phyloP scores from a whole-genome alignment of 352 stramenopile genomes.

The Pythium rhizo-oryzae region DNA sequence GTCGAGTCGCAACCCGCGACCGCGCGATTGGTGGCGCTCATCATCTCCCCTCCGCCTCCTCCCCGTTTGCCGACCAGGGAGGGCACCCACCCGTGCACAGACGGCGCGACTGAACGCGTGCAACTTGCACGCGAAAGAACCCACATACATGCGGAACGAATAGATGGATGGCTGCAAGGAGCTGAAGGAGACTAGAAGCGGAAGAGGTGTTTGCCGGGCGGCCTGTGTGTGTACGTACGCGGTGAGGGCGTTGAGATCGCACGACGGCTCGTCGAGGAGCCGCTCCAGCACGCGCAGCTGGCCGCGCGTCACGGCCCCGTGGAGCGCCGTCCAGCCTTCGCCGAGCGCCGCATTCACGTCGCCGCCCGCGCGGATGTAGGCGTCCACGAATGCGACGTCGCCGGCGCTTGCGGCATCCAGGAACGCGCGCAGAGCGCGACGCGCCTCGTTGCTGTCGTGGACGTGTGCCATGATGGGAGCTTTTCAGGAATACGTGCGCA shows the following conservation, averaged over 20 bases:
- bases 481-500: too few species aligned
- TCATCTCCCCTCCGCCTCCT: too few species aligned
- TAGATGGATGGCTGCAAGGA: neutral
- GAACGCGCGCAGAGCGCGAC: slow-evolving; percentile 35
- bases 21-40: too few species aligned
- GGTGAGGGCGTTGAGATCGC: slow-evolving; percentile 65
- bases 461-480: too few species aligned
- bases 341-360: slow-evolving; percentile 62
- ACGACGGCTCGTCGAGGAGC: slow-evolving; percentile 36
- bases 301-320: slow-evolving; percentile 60
- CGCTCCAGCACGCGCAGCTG: slow-evolving; percentile 45
- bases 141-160: too few species aligned
- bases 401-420: slow-evolving; percentile 51
- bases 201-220: neutral
- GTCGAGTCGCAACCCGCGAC: too few species aligned
- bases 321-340: slow-evolving; percentile 72
- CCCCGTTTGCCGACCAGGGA: too few species aligned
- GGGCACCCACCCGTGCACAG: neutral
- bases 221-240: slow-evolving; percentile 36
- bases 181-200: too few species aligned
- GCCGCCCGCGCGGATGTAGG: slow-evolving; percentile 35
- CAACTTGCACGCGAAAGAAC: neutral
- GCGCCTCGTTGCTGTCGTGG: neutral
- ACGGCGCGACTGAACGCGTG: neutral
- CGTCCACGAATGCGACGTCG: slow-evolving; percentile 41